Evolutionary conservation across 2,329 filamentous ascomycete species (phyloP).

Genomic region (Achaetomium macrosporum): DNA sequence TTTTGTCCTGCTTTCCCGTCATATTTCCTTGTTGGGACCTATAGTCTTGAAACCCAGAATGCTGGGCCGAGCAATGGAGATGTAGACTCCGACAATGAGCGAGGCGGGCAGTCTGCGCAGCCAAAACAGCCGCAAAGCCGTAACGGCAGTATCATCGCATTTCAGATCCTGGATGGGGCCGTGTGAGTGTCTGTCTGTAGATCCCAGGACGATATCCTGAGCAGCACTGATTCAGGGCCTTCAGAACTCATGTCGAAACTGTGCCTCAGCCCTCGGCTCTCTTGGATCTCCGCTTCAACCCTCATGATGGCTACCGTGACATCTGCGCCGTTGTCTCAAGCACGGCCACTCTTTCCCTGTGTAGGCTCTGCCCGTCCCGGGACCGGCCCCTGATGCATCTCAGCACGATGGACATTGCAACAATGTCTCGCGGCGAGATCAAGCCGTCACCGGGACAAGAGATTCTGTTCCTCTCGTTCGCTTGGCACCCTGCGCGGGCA

Average conservation of each 20-base stretch:
- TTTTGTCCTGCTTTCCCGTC: constrained; percentile 59
- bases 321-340: constrained; percentile 73
- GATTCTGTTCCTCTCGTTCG: constrained; percentile 64
- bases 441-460: constrained; percentile 21
- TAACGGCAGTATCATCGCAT: constrained; percentile 68
- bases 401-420: constrained; percentile 40
- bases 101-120: constrained; percentile 21
- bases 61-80: constrained; percentile 10
- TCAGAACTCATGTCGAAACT: constrained; percentile 53
- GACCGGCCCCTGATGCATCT: constrained; percentile 35
- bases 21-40: constrained; percentile 77
- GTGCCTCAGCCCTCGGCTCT: constrained; percentile 64
- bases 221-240: constrained; percentile 10
- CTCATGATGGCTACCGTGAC: constrained; percentile 37
- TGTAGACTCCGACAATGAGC: constrained; percentile 21
- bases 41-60: constrained; percentile 58
- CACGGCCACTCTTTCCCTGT: constrained; percentile 63
- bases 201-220: not conserved
- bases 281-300: constrained; percentile 79
- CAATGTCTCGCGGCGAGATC: constrained; percentile 41
- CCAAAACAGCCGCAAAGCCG: constrained; percentile 50
- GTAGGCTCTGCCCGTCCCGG: constrained; percentile 43
- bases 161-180: constrained; percentile 45
- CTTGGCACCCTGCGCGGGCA: constrained; percentile 58
- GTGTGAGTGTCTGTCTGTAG: constrained; percentile 50